Base-by-base conservation (phyloP, 352 stramenopile genomes). In the Globisporangium okanoganense region DNA sequence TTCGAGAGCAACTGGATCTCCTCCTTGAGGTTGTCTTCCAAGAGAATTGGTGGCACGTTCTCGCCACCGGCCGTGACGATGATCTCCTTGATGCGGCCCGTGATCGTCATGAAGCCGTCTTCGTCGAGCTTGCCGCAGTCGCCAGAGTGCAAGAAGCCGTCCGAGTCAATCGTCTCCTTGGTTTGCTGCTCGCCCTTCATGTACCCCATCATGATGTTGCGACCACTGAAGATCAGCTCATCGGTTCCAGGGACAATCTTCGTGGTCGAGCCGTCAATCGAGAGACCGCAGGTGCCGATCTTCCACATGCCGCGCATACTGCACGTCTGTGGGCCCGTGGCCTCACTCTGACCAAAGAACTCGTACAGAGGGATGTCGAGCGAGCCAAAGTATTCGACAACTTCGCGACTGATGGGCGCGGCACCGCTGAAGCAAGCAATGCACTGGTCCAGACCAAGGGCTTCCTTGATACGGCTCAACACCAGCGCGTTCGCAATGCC, bases 41-140 rank as follows among this genome's bases (percentile, higher is more conserved):
- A 91, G 40, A 95, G 75, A 6, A 97, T 88, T 48, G 95, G 95
- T 20, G 95, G 79, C 14, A 98, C 85, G 75, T 98, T 98, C 69
- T 98, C 95, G 33, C 95, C 95, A 66, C 95, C 95, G n/a, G 95
- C 94, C 41, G 94, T 98, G 62, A 97, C 91, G 56, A 98, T 95
- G 20, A 98, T 66, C 71, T 98, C 95, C 73, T 98, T 98, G 76
- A 98, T 98, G 58, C 95, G 91, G 20, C 95, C 95, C 16, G 95
- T 98, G 60, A 98, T 98, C 45, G 70, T 79, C 78, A 98, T 87
- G 70, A 98, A 98, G n/a, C 94, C 89, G 40, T 93, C 73, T 27
- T 89, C 76, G 58, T 97, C 94, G 20, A 97, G 82, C 56, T 90
- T 85, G 22, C 87, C 95, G 41, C 92, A 95, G 67, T 99, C 96